Evolutionary conservation across 176 grass and related monocot genomes (phyloP).

Genomic region (Aechmea fasciata): DNA sequence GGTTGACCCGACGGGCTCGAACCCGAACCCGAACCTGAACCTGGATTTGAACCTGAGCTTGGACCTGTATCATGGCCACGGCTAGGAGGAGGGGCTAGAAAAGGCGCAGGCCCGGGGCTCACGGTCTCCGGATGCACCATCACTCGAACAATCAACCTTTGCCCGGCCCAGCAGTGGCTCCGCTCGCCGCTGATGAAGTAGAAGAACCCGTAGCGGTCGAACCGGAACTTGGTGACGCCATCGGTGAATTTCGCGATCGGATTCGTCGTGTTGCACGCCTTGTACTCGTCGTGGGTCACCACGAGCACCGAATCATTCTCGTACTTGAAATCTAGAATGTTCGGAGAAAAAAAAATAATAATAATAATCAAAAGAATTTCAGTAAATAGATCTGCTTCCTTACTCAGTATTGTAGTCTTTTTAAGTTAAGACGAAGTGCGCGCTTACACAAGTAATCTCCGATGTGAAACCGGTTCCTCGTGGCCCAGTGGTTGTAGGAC

Average conservation of each 20-base stretch:
- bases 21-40: not conserved
- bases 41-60: not conserved
- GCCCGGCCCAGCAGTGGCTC: conserved; percentile 44
- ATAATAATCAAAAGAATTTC: not conserved
- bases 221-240: conserved; percentile 44
- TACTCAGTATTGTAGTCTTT: not conserved
- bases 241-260: conserved; percentile 31
- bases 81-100: not conserved
- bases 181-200: conserved; percentile 77
- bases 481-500: conserved; percentile 75
- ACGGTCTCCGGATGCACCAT: not conserved
- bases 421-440: not conserved
- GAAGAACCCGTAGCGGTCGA: conserved; percentile 33
- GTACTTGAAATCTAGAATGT: conserved; percentile 65
- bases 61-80: not conserved
- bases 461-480: conserved; percentile 41
- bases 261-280: conserved; percentile 32
- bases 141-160: conserved; percentile 61
- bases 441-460: conserved; percentile 60
- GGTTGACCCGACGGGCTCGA: not conserved
- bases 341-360: not conserved
- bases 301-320: conserved; percentile 61
- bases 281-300: conserved; percentile 54
- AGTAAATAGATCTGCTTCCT: not conserved
- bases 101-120: not conserved